Base-by-base conservation (phyloP, 306 rosid species). In the Quercus gilva region DNA sequence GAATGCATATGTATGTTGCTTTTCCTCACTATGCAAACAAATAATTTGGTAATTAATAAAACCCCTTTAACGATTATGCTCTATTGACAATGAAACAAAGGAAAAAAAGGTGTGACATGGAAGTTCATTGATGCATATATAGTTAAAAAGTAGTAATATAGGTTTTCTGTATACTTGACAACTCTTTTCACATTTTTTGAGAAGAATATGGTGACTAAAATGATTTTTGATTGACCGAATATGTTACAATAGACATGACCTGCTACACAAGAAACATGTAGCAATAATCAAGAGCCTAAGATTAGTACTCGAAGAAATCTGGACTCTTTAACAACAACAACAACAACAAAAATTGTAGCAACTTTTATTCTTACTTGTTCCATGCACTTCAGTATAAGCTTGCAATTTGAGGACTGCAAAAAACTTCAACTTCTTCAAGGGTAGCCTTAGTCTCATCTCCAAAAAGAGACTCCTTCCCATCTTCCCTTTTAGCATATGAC, bases 401-500 rank as follows among this genome's bases (percentile, higher is more conserved):
- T 80, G 98, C 99, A 84, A 95, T 93, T 82, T 90, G 71, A 76
- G 98, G 98, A 74, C 92, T 89, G 65, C 98, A 95, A 69, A 91
- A 95, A 26, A 91, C 98, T 84, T 91, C 79, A 6, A 93, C 94
- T 87, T 95, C 96, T 83, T 81, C 86, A 80, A 95, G 74, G 15
- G 81, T 81, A 19, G 94, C 96, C 81, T 84, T 89, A 18, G 88
- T 80, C 74, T 89, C 97, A 55, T 90, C 94, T 2, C 98, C 99
- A 88, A 93, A 91, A 56, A 90, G 74, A 72, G 99, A 91, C 18
- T 89, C 91, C 78, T 95, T 95, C 0, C 96, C 93, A 84, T 90
- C 99, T 74, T 85, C 72, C 76, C 99, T 95, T 87, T 91, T 93
- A 1, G 97, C 98, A 85, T 88, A 90, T n/a, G 96, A 91, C 87